A percentile compares a stretch with the other conserved stretches of the same genome.
Evolutionary conservation across 139 green algal species (phyloP).

Genomic region (Raphidocelis subcapitata): DNA sequence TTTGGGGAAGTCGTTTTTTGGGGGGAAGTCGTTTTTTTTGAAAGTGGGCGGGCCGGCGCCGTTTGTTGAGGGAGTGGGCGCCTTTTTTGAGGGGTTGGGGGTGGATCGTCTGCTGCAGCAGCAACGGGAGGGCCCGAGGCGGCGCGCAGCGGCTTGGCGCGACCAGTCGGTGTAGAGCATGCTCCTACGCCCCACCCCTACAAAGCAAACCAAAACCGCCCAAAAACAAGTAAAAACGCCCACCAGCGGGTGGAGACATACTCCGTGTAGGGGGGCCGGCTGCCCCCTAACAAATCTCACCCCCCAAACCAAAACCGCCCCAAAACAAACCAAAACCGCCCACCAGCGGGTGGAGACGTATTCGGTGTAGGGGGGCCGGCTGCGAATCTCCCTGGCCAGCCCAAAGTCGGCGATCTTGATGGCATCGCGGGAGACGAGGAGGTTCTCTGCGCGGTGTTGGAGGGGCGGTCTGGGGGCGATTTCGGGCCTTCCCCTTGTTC

Average conservation of each 20-base stretch:
- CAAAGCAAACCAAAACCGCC: neutral
- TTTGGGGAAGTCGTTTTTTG: no score
- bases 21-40: no score
- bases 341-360: slow-evolving; percentile 95
- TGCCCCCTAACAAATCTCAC: neutral
- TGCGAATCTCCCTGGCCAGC: slow-evolving; percentile 86
- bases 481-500: no score
- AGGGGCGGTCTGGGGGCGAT: no score
- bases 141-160: no score
- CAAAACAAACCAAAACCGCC: neutral
- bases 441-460: slow-evolving; percentile 87
- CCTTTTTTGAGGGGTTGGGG: no score
- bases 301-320: neutral
- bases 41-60: no score
- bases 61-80: no score
- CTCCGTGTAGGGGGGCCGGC: slow-evolving; percentile 87
- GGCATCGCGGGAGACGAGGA: slow-evolving; percentile 80
- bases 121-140: no score
- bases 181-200: no score
- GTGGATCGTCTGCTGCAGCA: no score
- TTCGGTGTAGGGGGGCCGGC: slow-evolving; percentile 88
- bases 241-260: slow-evolving; percentile 95
- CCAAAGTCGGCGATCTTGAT: slow-evolving; percentile 98
- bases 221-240: neutral
- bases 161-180: no score